Evolutionary conservation across 805 yeast species (phyloP), one percentile per base, ranked within the genome.

Genomic region (Brettanomyces custersianus): DNA sequence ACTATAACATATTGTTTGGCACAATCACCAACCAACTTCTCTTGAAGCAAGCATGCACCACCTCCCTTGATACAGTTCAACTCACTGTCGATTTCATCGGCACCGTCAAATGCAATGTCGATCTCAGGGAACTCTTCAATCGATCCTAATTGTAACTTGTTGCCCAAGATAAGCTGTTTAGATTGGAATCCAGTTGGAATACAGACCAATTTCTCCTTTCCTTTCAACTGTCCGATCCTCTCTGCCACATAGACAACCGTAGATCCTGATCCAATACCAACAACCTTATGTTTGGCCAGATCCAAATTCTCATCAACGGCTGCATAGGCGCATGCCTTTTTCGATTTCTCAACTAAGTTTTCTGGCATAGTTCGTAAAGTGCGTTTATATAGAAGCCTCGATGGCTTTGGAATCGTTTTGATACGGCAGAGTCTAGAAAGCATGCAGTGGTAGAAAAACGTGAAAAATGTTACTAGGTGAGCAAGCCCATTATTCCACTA

Each of bases 241-340:
- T 92, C 97, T 18, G 96, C 98, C 40, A 83, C 95, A 56, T 85
- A 92, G n/a, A 92, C 83, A 4, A 92, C 98, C 0, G 99, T 92
- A 17, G 95, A 81, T 2, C 99, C 99, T 18, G 96, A 85, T 10
- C 99, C 99, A 42, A 92, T 77, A 28, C 98, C 99, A 13, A 92
- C 71, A 12, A 85, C 80, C 48, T 70, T 76, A 44, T 87, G 85
- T 26, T 63, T 47, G 15, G 28, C 20, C 17, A 69, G 57, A 23
- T 84, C 80, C 54, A 84, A 70, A 52, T 87, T 80, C 37, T 84
- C 88, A 57, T 90, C 95, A 23, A 92, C 95, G 2, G 99, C 98
- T 37, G 70, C 66, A 65, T 80, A 86, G 7, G 96, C 97, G 16
- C 97, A 95, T 2, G 75, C 65, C 55, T 84, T 75, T 58, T 90